Base-by-base conservation (phyloP, 1,284 basidiomycete species). In the Malassezia equina region DNA sequence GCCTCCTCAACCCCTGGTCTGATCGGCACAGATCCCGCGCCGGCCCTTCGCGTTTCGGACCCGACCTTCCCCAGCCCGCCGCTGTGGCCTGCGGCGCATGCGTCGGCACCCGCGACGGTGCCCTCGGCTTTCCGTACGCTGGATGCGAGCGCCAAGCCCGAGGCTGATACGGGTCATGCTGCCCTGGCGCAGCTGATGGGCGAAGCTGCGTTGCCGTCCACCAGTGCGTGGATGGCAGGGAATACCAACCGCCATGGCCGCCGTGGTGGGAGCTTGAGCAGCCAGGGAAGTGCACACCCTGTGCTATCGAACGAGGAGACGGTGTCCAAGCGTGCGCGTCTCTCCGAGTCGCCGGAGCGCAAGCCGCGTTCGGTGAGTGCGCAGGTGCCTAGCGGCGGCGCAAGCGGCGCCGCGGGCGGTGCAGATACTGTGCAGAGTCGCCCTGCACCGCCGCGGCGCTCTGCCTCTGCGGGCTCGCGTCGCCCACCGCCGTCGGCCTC, bases 401-500 rank as follows among this genome's bases (percentile, higher is more conserved):
- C n/a, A n/a, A n/a, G n/a, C n/a, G 29, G 29, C 33, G 17, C 33
- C 27, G 29, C 4, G n/a, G 29, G 24, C 12, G 21, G 34, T 11
- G 28, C 36, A 2, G 28, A 17, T 6, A 25, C 19, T 31, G 25
- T 7, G 21, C 28, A 17, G 7, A 7, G 32, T 15, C 23, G 21
- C 17, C 7, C 15, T 11, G 7, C 21, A 19, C 29, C 46, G 31
- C 46, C 29, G 32, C 46, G 46, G 17, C 47, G 36, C 33, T 13
- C 47, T 6, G 47, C 47, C 3, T 49, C 47, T 11, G 23, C 47
- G 13, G 54, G 43, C 24, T 7, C 48, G 29, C 55, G 64, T 40
- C 64, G 69, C 1, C 62, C 66, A 33, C 71, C 69, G 19, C 69
- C 69, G 8, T 67, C 64, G 3, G 71, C 69, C 6, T 67, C 61